Conservation (phyloP, 2,329 filamentous ascomycete genomes). For the Microdochium paspali region DNA sequence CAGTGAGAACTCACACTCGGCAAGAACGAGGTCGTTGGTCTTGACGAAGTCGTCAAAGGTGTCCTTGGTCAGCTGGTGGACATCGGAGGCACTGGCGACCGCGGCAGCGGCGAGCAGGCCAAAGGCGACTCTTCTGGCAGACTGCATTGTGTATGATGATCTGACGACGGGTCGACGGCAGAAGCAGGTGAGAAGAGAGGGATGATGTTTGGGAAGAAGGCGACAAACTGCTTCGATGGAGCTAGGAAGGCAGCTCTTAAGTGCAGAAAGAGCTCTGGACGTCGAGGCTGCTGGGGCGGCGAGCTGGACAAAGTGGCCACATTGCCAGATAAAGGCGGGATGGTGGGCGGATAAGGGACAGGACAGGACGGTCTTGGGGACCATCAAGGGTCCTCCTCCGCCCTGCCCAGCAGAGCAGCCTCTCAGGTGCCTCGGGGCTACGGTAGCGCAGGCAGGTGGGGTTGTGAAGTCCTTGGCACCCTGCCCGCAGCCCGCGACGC, state of each 20-base stretch:
- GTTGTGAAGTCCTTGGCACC: too few relatives aligned
- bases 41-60: conserved; percentile 82
- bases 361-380: too few relatives aligned
- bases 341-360: neutral
- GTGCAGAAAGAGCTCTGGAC: neutral
- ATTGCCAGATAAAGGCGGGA: neutral
- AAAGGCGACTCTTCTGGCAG: conserved; percentile 29
- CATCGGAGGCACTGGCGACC: conserved; percentile 64
- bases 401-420: too few relatives aligned
- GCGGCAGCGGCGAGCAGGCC: conserved; percentile 46
- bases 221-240: neutral
- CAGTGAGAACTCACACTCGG: conserved; percentile 89
- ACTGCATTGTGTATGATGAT: conserved; percentile 14
- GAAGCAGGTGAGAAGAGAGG: neutral
- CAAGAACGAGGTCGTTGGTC: conserved; percentile 79
- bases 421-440: too few relatives aligned
- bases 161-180: neutral
- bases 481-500: too few relatives aligned
- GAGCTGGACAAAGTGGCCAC: conserved; percentile 1
- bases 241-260: neutral
- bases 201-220: neutral
- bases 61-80: conserved; percentile 74
- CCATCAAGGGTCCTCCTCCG: neutral
- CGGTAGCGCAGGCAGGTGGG: too few relatives aligned
- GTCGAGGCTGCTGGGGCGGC: neutral